Evolutionary conservation across 2,329 filamentous ascomycete species (phyloP), one percentile per base, ranked within the genome.

Genomic region (Emmonsiellopsis sp.): DNA sequence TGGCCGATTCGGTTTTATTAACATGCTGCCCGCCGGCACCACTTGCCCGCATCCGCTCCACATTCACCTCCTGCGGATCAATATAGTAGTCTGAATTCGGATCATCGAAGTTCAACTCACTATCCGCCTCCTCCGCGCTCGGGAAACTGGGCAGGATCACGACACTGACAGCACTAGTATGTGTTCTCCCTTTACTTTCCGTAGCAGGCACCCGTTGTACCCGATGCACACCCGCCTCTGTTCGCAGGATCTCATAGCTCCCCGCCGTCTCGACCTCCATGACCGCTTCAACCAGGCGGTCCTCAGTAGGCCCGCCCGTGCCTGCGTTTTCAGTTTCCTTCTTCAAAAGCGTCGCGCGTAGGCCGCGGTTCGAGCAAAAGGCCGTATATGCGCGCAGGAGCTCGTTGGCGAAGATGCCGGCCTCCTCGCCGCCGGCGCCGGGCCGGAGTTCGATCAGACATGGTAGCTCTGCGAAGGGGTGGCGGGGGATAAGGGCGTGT

Each of bases 1-100:
- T 88, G 3, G 93, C 93, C 33, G 89, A 95, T 73, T 98, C 93
- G 0, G 93, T 98, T 69, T 92, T 96, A 74, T 98, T 98, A 66
- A 98, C 93, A 71, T 98, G 93, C 74, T 98, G 93, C 0, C 93
- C 93, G 34, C 93, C 93, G 0, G 93, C 92, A 55, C 93, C 93
- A 45, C 88, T 78, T 0, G 93, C 90, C 13, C 91, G 81, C 91
- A 97, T 95, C 56, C 90, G 88, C 66, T 98, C 93, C 17, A 82
- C 77, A 50, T 79, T 79, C 27, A 98, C 89, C 55, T 98, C 92
- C 56, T 83, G 79, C 5, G 87, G 83, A 64, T 94, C 83, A 55
- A 98, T 79, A 72, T 91, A 95, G 72, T 95, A 96, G 66, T 96
- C 87, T 69, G 88, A 95, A 53, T 84, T 85, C 0, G 92, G 92